Evolutionary conservation across 2,329 filamentous ascomycete species (phyloP).

Genomic region (Daldinia eschscholtzii): DNA sequence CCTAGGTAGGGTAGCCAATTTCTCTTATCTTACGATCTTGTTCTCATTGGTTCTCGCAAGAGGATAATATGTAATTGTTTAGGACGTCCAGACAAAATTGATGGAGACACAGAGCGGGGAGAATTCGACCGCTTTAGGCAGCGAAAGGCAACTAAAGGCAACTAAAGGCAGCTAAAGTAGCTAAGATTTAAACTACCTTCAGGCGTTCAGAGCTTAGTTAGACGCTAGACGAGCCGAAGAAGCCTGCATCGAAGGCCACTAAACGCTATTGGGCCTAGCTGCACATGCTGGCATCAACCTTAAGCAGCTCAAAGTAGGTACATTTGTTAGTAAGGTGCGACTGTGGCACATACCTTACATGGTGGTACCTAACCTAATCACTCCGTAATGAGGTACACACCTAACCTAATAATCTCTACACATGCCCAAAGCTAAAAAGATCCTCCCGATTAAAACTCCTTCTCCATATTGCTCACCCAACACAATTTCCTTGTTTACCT

Average conservation of each 20-base stretch:
- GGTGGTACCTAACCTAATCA: background rate
- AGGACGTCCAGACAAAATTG: background rate
- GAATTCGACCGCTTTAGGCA: constrained; percentile 8
- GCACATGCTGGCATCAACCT: constrained; percentile 7
- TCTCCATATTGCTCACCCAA: background rate
- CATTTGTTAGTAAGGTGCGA: constrained; percentile 1
- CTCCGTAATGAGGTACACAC: background rate
- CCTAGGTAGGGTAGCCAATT: constrained; percentile 28
- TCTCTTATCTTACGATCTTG: constrained; percentile 34
- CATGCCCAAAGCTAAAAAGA: constrained; percentile 3
- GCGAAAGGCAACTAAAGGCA: constrained; percentile 1
- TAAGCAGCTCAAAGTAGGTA: constrained; percentile 17
- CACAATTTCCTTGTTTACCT: background rate
- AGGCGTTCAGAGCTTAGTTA: constrained; percentile 12
- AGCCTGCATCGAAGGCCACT: constrained; percentile 53
- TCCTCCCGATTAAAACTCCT: background rate
- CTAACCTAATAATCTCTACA: constrained; percentile 3
- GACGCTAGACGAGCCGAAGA: constrained; percentile 56
- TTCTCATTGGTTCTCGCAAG: constrained; percentile 30
- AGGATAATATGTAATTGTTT: constrained; percentile 28
- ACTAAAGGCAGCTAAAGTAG: background rate
- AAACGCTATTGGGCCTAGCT: constrained; percentile 20
- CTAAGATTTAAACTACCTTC: background rate
- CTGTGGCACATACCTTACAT: background rate
- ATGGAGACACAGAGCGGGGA: constrained; percentile 26